Evolutionary conservation across 1,284 basidiomycete species (phyloP).

Genomic region (Puccinia horiana): DNA sequence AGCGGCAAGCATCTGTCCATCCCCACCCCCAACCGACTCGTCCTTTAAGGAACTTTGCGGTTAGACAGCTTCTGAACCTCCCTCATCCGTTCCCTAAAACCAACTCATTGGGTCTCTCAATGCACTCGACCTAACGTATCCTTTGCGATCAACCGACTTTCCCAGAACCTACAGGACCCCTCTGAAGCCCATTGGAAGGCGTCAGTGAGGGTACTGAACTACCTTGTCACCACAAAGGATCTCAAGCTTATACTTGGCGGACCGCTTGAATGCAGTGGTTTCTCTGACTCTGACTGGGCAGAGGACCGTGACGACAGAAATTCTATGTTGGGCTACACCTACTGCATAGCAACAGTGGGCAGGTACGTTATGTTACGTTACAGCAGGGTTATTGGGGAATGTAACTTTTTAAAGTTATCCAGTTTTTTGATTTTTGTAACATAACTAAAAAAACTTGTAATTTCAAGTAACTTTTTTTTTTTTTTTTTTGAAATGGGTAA

Average conservation of each 20-base stretch:
- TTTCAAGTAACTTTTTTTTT: too few species aligned
- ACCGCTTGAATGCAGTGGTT: neutral
- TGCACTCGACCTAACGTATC: neutral
- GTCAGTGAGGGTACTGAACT: neutral
- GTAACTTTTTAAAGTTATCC: too few species aligned
- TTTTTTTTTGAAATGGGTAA: too few species aligned
- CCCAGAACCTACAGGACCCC: neutral
- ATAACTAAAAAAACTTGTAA: too few species aligned
- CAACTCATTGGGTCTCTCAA: neutral
- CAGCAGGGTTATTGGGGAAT: too few species aligned
- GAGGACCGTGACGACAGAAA: neutral
- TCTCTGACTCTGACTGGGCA: slow-evolving; percentile 15
- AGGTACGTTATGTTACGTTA: too few species aligned
- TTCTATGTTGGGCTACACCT: neutral
- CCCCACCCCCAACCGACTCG: neutral
- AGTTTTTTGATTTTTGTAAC: too few species aligned
- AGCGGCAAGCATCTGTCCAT: neutral
- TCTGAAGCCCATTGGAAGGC: neutral
- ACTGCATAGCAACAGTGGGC: too few species aligned
- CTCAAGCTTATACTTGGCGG: neutral
- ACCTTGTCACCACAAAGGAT: neutral
- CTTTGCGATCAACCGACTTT: neutral
- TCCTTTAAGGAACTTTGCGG: neutral
- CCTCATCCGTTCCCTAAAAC: neutral
- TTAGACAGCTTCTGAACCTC: neutral